Conservation (phyloP, 345 rosid genomes). For the Sonneratia caseolaris region DNA sequence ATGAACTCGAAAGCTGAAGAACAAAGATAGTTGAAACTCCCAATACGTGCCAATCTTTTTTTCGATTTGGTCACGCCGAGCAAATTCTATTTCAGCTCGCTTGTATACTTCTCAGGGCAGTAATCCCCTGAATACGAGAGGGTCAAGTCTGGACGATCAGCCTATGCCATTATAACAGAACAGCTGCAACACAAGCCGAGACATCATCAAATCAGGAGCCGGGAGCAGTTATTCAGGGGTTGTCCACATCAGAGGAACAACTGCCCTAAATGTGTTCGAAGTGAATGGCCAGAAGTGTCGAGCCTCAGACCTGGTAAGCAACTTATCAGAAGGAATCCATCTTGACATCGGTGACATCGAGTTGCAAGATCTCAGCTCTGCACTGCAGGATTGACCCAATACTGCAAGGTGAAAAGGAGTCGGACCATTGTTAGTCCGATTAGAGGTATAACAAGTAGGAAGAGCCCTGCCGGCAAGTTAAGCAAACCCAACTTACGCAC, state of each 20-base stretch:
- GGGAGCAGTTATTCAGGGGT: background rate
- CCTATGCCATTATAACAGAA: no score
- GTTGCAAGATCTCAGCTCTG: conserved; percentile 85
- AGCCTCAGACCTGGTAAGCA: background rate
- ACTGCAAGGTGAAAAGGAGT: conserved; percentile 27
- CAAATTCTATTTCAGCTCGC: no score
- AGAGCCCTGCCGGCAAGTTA: no score
- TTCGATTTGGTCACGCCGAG: no score
- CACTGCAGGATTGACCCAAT: conserved; percentile 74
- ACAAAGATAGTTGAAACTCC: background rate
- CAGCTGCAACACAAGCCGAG: no score
- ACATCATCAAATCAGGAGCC: background rate
- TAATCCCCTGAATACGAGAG: no score
- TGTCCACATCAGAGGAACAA: background rate
- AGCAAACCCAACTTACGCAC: no score
- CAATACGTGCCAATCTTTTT: no score
- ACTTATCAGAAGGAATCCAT: conserved; percentile 54
- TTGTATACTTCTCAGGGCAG: no score
- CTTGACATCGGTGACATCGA: conserved; percentile 85
- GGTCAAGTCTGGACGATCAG: no score
- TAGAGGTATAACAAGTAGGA: background rate
- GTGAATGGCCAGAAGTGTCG: background rate
- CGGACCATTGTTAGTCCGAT: background rate
- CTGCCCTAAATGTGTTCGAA: background rate
- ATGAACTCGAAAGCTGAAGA: background rate